Evolutionary conservation across 257 asterid species (phyloP).

Genomic region (Primulina huaijiensis): DNA sequence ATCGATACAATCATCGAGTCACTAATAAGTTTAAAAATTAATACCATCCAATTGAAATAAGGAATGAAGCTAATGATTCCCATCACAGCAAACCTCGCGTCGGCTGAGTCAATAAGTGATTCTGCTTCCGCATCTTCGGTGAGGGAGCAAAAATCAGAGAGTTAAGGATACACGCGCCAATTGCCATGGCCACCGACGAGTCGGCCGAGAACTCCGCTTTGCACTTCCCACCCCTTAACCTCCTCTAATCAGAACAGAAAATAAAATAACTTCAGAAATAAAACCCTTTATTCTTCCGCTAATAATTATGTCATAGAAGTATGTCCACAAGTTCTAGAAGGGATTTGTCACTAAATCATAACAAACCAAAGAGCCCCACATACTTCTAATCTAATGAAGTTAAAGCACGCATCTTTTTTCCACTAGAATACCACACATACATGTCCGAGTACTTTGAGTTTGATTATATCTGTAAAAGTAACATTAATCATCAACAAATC

Average conservation of each 20-base stretch:
- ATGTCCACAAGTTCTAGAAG: too few relatives aligned
- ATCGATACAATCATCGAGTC: neutral
- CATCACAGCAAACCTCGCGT: conserved; percentile 93
- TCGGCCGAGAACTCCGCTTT: conserved; percentile 78
- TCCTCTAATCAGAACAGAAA: conserved; percentile 36
- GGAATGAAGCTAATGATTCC: conserved; percentile 91
- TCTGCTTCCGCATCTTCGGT: conserved; percentile 58
- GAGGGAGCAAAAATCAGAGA: conserved; percentile 60
- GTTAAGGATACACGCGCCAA: conserved; percentile 81
- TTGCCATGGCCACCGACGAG: conserved; percentile 69
- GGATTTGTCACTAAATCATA: too few relatives aligned
- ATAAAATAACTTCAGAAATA: neutral
- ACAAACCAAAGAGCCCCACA: too few relatives aligned
- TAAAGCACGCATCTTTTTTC: too few relatives aligned
- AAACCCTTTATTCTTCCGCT: too few relatives aligned
- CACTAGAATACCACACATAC: too few relatives aligned
- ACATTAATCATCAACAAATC: too few relatives aligned
- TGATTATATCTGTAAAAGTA: too few relatives aligned
- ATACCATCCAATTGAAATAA: conserved; percentile 95
- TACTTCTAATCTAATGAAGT: too few relatives aligned
- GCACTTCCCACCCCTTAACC: conserved; percentile 52
- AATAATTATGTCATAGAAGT: too few relatives aligned
- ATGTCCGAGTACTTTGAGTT: too few relatives aligned
- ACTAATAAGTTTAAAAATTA: conserved; percentile 6
- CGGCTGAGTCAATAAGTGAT: conserved; percentile 71